These are phyloP conservation scores for Fusarium gaditjirri DNA, from an alignment of 2,329 filamentous ascomycete genomes.

Conservation along the genomic window DNA sequence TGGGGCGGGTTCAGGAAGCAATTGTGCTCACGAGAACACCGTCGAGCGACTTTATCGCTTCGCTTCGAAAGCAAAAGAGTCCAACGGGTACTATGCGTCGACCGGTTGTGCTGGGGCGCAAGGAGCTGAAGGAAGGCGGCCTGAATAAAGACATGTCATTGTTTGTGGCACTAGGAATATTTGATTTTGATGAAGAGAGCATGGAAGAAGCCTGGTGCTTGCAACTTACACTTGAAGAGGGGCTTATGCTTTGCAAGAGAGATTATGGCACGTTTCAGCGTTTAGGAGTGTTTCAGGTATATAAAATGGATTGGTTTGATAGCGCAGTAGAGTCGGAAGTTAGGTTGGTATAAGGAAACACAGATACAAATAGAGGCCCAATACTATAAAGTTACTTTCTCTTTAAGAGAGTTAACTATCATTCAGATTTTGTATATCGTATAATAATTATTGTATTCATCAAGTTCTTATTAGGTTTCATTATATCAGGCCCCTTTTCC, in stretches of 20 bases:
- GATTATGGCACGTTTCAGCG: neutral
- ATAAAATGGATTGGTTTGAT: neutral
- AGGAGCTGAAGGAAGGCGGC: neutral
- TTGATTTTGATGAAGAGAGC: conserved; percentile 5
- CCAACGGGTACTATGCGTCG: neutral
- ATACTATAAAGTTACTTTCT: too few relatives aligned
- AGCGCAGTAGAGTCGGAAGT: neutral
- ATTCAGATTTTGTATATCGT: neutral
- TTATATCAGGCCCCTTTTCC: conserved; percentile 35
- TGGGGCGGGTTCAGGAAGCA: neutral
- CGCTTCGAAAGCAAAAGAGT: neutral
- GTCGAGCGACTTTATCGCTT: neutral
- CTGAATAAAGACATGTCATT: neutral
- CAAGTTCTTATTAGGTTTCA: neutral
- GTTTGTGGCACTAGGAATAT: neutral
- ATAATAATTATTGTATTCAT: too few relatives aligned
- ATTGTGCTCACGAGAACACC: neutral
- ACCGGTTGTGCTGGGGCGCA: neutral
- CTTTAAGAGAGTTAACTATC: fast-evolving
- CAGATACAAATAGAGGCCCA: neutral
- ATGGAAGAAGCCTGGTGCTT: neutral
- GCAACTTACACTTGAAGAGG: neutral
- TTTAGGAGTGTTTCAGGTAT: neutral
- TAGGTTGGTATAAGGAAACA: neutral
- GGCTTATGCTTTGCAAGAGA: neutral